Evolutionary conservation across 1,139 yeast species (phyloP), one percentile per base, ranked within the genome.

Genomic region (Protomyces inouyei): DNA sequence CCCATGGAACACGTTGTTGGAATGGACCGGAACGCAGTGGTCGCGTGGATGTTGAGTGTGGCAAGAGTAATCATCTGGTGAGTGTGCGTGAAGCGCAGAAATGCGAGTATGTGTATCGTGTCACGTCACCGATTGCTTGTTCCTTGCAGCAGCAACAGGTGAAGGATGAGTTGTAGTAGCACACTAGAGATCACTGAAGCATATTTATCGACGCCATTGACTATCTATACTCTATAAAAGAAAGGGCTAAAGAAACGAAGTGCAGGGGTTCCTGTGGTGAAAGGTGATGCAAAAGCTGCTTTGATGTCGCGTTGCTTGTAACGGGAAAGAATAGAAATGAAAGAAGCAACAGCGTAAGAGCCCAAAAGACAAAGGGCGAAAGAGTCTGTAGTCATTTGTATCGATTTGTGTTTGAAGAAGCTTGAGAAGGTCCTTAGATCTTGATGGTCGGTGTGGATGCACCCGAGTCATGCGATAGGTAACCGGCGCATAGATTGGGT

Each of bases 21-120:
- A 89, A 91, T 73, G 98, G 98, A 0, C 98, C 98, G 2, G 75
- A 78, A 36, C 83, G 99, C 73, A 82, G 86, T 43, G 92, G 91
- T 0, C 76, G 76, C 10, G 85, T 89, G 2, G 79, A 80, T 35
- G 73, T 93, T 67, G 77, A 78, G 23, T 95, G 99, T 76, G 96
- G 96, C 0, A 73, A 77, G 3, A 76, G 78, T 1, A 77, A 82
- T 54, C 79, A 81, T 66, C 77, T 95, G 37, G 64, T 85, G 36
- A 76, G 84, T 2, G 96, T 92, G 3, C 79, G 86, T 55, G 99
- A 95, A 75, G 93, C 95, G 1, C 95, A 92, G 70, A 88, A 87
- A 73, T 93, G 99, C 76, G 86, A 82, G 68, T 93, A 93, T 73
- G 75, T 76, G 60, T 80, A 92, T 70, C 83, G 80, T 67, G 78